These are phyloP conservation scores for Silene vulgaris DNA, from an alignment of 179 eudicot genomes.

Conservation along the genomic window DNA sequence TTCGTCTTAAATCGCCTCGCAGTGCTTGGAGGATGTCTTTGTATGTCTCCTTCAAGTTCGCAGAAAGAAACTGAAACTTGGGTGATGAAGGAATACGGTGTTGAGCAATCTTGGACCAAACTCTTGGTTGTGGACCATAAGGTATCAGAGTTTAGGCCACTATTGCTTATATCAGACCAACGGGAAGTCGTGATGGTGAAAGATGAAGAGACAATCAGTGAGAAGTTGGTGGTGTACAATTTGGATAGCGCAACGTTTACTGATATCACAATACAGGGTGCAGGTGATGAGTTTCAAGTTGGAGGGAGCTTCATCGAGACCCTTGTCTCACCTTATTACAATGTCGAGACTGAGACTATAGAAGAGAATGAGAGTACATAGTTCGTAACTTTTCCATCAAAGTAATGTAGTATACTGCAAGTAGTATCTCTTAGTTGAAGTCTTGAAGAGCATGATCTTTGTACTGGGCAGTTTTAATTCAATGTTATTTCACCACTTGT, in stretches of 20 bases:
- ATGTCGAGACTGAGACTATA: background rate
- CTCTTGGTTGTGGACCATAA: background rate
- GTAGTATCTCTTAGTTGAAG: too few relatives aligned
- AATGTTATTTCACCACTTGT: too few relatives aligned
- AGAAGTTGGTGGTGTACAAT: slow-evolving; percentile 15
- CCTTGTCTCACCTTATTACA: slow-evolving; percentile 21
- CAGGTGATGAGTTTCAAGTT: background rate
- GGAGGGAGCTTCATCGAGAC: slow-evolving; percentile 15
- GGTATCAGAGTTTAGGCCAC: slow-evolving; percentile 11
- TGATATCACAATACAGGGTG: slow-evolving; percentile 4
- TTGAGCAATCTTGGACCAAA: slow-evolving; percentile 12
- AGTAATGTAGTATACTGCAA: too few relatives aligned
- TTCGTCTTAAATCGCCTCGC: slow-evolving; percentile 10
- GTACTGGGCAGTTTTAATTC: too few relatives aligned
- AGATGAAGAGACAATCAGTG: slow-evolving; percentile 14
- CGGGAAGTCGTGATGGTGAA: slow-evolving; percentile 19
- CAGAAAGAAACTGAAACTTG: slow-evolving; percentile 12
- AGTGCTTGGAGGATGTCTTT: slow-evolving; percentile 25
- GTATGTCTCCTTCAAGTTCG: background rate
- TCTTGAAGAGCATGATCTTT: too few relatives aligned
- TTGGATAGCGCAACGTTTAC: background rate
- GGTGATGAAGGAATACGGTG: slow-evolving; percentile 19
- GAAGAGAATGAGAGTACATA: background rate
- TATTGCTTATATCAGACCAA: background rate
- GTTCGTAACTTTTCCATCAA: too few relatives aligned